phyloP scores from a whole-genome alignment of 805 yeast species.

The Kuraishia ogatae region DNA sequence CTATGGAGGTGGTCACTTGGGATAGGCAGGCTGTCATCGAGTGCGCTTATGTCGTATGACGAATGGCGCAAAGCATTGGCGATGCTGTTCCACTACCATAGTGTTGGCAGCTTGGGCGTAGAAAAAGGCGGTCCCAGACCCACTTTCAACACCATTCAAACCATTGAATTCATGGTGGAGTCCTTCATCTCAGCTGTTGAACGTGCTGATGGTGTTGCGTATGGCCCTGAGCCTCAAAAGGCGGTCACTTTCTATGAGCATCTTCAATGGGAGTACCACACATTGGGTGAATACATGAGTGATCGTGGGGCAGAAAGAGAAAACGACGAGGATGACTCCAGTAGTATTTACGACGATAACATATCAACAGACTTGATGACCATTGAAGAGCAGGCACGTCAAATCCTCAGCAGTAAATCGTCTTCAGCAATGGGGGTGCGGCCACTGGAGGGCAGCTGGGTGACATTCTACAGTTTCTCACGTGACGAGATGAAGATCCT shows the following conservation, averaged over 20 bases:
- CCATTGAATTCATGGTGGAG: neutral
- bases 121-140: neutral
- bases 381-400: neutral
- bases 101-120: neutral
- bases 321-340: neutral
- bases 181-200: neutral
- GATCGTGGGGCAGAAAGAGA: too few species aligned
- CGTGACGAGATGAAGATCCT: neutral
- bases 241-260: neutral
- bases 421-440: neutral
- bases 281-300: neutral
- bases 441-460: neutral
- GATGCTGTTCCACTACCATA: neutral
- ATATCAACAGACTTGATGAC: neutral
- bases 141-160: neutral
- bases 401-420: neutral
- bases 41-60: neutral
- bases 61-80: neutral
- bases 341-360: neutral
- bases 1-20: neutral
- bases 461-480: neutral
- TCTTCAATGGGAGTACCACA: neutral
- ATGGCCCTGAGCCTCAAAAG: neutral
- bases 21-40: neutral
- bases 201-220: neutral